A percentile compares a stretch with the other conserved stretches of the same genome.
phyloP scores from a whole-genome alignment of 768 basidiomycete genomes.

The Clavulina sp. region DNA sequence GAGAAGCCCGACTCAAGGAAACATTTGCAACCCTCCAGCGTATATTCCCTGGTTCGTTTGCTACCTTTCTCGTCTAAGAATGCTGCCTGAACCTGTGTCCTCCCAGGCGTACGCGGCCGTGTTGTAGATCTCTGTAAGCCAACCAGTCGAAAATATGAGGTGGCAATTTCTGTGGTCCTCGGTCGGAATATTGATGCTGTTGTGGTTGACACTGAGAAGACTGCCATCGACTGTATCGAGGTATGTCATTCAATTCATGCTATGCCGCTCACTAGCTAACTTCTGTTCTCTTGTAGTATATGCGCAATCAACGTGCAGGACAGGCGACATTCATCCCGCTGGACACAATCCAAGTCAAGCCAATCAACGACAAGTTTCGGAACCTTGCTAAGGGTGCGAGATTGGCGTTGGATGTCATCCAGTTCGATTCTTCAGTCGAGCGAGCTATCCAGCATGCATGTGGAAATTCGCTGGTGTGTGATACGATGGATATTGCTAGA shows the following conservation, averaged over 20 bases:
- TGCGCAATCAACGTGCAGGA: slow-evolving; percentile 86
- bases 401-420: slow-evolving; percentile 72
- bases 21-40: slow-evolving; percentile 67
- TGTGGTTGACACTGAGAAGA: slow-evolving; percentile 93
- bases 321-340: slow-evolving; percentile 97
- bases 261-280: background rate
- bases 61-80: background rate
- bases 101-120: slow-evolving; percentile 72
- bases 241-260: slow-evolving; percentile 23
- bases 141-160: slow-evolving; percentile 78
- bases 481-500: slow-evolving; percentile 82
- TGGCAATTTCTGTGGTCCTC: slow-evolving; percentile 77
- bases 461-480: slow-evolving; percentile 87
- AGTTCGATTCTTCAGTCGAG: slow-evolving; percentile 69
- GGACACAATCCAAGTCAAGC: slow-evolving; percentile 92
- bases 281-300: slow-evolving; percentile 37
- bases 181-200: slow-evolving; percentile 91
- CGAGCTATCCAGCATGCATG: slow-evolving; percentile 94
- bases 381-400: slow-evolving; percentile 77
- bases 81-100: background rate
- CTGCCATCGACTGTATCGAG: slow-evolving; percentile 95
- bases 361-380: slow-evolving; percentile 86
- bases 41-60: slow-evolving; percentile 63
- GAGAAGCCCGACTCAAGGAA: slow-evolving; percentile 71
- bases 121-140: slow-evolving; percentile 92